A percentile compares a stretch with the other conserved stretches of the same genome.
Evolutionary conservation across 257 asterid species (phyloP).

Genomic region (Lycium ferocissimum): DNA sequence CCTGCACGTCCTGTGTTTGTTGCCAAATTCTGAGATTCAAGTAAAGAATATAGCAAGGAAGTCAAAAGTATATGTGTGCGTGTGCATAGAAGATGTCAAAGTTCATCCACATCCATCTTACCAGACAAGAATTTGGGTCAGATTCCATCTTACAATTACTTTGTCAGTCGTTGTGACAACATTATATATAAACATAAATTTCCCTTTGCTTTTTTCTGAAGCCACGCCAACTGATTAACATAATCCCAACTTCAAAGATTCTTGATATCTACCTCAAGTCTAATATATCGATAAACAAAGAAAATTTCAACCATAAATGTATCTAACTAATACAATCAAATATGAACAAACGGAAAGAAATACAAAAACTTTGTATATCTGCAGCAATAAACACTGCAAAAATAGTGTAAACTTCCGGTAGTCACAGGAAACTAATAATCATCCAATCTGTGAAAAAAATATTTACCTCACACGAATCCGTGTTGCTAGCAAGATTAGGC

Average conservation of each 20-base stretch:
- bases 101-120: slow-evolving; percentile 20
- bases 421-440: neutral
- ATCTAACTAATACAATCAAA: neutral
- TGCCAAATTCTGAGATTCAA: neutral
- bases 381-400: neutral
- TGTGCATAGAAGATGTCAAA: slow-evolving; percentile 21
- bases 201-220: neutral
- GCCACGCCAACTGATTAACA: neutral
- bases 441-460: neutral
- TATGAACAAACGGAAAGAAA: neutral
- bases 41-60: neutral
- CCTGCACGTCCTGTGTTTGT: slow-evolving; percentile 27
- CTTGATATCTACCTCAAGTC: slow-evolving; percentile 19
- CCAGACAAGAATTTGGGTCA: slow-evolving; percentile 13
- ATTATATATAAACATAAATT: neutral
- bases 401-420: neutral
- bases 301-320: neutral
- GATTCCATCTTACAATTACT: slow-evolving; percentile 26
- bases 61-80: neutral
- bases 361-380: neutral
- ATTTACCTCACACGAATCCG: slow-evolving; percentile 18
- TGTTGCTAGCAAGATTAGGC: neutral
- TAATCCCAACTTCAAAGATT: slow-evolving; percentile 10
- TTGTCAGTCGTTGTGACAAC: slow-evolving; percentile 21
- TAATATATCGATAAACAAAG: neutral